Conservation (phyloP, 192 early-diverging fungal genomes). For the Backusella psychrophila region DNA sequence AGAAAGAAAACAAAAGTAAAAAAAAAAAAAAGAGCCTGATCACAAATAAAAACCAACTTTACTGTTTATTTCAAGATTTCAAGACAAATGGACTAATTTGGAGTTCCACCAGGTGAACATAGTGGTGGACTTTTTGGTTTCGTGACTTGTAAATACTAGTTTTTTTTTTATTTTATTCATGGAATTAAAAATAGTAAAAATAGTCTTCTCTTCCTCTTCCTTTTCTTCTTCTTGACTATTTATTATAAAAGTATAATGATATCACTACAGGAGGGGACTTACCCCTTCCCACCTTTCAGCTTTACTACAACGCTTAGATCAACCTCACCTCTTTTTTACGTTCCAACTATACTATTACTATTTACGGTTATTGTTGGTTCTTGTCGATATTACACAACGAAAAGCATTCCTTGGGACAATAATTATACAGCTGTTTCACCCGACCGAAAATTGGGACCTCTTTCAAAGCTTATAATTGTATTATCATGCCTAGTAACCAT, state of each 20-base stretch:
- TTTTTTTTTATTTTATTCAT: neutral
- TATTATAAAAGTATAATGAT: neutral
- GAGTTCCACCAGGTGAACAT: neutral
- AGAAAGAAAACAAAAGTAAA: neutral
- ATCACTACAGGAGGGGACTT: neutral
- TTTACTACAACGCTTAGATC: constrained; percentile 22
- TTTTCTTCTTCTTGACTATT: neutral
- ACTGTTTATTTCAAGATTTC: neutral
- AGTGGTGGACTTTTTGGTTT: neutral
- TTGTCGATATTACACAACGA: constrained; percentile 17
- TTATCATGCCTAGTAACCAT: constrained; percentile 29
- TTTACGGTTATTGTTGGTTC: constrained; percentile 16
- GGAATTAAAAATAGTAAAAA: neutral
- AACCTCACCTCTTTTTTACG: constrained; percentile 22
- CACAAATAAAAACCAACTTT: too few relatives aligned
- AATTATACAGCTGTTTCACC: neutral
- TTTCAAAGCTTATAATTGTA: constrained; percentile 28
- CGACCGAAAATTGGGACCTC: constrained; percentile 13
- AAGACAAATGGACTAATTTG: neutral
- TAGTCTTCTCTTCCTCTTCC: neutral
- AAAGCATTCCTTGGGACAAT: neutral
- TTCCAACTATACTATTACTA: constrained; percentile 11
- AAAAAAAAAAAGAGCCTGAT: neutral
- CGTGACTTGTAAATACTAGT: neutral
- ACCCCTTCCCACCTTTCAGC: constrained; percentile 25